Percentiles rank a stretch among this genome's conserved stretches.
These are phyloP conservation scores for Infundibulicybe gibba DNA, from an alignment of 768 basidiomycete species.

Conservation along the genomic window DNA sequence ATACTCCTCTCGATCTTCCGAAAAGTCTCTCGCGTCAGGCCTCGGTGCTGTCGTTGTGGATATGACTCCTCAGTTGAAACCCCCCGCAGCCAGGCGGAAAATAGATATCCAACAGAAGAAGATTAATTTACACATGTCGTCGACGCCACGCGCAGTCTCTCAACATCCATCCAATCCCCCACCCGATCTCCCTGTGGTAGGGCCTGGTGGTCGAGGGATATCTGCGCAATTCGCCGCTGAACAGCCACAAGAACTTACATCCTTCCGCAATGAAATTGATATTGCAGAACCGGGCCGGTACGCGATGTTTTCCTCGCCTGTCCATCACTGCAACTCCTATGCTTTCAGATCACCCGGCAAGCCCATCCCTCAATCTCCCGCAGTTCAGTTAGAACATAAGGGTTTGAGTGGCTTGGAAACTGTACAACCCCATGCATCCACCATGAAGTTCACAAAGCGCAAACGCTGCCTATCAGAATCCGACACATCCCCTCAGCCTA, in stretches of 20 bases:
- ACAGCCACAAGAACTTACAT: conserved; percentile 10
- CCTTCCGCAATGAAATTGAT: no score
- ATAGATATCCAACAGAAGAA: conserved; percentile 15
- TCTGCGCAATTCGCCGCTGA: neutral
- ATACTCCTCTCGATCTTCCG: conserved; percentile 15
- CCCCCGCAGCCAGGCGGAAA: conserved; percentile 3
- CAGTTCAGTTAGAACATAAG: no score
- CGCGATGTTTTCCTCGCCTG: no score
- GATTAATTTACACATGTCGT: no score
- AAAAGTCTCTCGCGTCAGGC: conserved; percentile 23
- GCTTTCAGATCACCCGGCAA: no score
- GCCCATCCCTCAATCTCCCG: no score
- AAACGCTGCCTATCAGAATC: conserved; percentile 36
- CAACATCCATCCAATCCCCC: conserved; percentile 11
- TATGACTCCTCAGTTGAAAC: conserved; percentile 15
- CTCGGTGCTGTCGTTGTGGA: conserved; percentile 25
- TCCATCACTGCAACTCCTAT: no score
- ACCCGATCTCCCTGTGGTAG: conserved; percentile 4
- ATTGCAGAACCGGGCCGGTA: no score
- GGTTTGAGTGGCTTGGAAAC: no score
- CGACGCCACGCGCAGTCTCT: no score
- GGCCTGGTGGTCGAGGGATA: no score
- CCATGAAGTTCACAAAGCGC: conserved; percentile 16
- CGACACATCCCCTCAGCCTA: conserved; percentile 11
- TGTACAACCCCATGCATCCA: no score